Evolutionary conservation across 2,329 filamentous ascomycete species (phyloP).

Genomic region (Fusarium oxysporum): DNA sequence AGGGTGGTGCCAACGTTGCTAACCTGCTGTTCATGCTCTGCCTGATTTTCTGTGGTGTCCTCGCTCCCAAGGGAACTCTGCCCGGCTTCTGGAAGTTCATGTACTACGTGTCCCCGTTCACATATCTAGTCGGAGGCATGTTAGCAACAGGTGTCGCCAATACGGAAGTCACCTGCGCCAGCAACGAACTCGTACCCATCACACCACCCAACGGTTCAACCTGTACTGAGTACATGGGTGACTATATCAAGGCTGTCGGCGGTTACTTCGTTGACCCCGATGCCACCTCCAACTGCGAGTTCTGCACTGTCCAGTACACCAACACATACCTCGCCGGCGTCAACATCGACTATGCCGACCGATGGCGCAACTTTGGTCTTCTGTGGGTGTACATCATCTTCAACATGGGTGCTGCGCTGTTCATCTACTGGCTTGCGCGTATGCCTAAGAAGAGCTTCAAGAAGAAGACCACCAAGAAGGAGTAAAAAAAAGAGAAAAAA

Average conservation of each 20-base stretch:
- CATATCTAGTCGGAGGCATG: slow-evolving; percentile 82
- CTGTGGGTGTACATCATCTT: slow-evolving; percentile 70
- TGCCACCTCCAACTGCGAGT: slow-evolving; percentile 66
- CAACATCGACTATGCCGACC: slow-evolving; percentile 65
- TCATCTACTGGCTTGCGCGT: slow-evolving; percentile 67
- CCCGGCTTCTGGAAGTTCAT: slow-evolving; percentile 62
- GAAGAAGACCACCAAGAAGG: slow-evolving; percentile 47
- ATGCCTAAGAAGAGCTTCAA: slow-evolving; percentile 56
- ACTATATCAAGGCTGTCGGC: slow-evolving; percentile 61
- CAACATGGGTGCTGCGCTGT: slow-evolving; percentile 66
- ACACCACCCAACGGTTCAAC: slow-evolving; percentile 67
- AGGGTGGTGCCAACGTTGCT: slow-evolving; percentile 74
- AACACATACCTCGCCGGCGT: slow-evolving; percentile 64
- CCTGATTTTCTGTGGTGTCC: slow-evolving; percentile 54
- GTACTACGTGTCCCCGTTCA: slow-evolving; percentile 84
- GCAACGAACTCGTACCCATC: slow-evolving; percentile 76
- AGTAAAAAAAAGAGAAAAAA: neutral
- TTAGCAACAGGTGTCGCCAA: slow-evolving; percentile 77
- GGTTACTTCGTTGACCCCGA: slow-evolving; percentile 65
- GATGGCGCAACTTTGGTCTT: slow-evolving; percentile 78
- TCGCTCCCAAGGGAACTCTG: slow-evolving; percentile 57
- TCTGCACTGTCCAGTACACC: slow-evolving; percentile 64
- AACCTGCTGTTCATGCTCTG: slow-evolving; percentile 73
- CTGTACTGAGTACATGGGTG: slow-evolving; percentile 69
- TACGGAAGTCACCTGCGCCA: slow-evolving; percentile 72